Evolutionary conservation across 2,329 filamentous ascomycete genomes (phyloP).

Genomic region (Madurella fahalii): DNA sequence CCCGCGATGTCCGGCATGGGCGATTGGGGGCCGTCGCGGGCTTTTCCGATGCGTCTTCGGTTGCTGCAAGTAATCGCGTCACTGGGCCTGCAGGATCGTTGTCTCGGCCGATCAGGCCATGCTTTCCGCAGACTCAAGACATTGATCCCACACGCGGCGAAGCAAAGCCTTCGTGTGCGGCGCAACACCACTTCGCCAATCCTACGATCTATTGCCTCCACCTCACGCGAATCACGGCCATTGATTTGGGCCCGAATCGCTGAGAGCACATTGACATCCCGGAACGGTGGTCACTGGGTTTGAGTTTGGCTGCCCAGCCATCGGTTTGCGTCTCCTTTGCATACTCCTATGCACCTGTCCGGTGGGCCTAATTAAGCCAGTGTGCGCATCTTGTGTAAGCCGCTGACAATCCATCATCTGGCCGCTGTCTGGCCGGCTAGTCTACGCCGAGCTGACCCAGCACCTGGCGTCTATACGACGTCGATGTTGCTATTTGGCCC

Average conservation of each 20-base stretch:
- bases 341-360: too few species aligned
- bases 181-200: constrained; percentile 3
- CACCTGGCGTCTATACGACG: not conserved
- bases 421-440: not conserved
- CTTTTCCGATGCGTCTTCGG: too few species aligned
- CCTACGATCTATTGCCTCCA: not conserved
- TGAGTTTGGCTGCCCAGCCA: not conserved
- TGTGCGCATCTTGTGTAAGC: not conserved
- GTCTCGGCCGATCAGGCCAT: too few species aligned
- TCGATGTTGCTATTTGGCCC: constrained; percentile 1
- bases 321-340: not conserved
- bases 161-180: not conserved
- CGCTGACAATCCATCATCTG: not conserved
- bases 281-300: not conserved
- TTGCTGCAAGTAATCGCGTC: too few species aligned
- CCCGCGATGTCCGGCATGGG: too few species aligned
- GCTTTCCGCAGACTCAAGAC: too few species aligned
- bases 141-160: not conserved
- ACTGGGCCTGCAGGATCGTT: too few species aligned
- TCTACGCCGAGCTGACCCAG: not conserved
- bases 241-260: constrained; percentile 1
- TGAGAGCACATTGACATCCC: not conserved
- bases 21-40: too few species aligned
- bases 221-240: not conserved
- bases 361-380: too few species aligned